Percentiles rank a stretch among this genome's conserved stretches.
These are phyloP conservation scores for Symbiodinium natans DNA, from an alignment of 73 alveolate species.

Conservation along the genomic window DNA sequence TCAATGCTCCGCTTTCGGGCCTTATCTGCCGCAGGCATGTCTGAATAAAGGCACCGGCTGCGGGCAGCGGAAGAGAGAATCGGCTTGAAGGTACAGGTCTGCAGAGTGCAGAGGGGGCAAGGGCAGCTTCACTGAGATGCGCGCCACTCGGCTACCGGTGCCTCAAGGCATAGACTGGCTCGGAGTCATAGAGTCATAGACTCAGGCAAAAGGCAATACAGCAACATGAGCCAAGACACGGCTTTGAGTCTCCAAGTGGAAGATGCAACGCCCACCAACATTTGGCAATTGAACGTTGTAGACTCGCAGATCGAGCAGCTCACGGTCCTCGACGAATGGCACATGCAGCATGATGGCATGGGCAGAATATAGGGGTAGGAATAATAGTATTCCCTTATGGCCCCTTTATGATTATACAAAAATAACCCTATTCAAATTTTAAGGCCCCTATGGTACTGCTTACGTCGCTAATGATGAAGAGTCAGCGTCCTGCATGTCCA, in stretches of 20 bases:
- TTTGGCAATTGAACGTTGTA: neutral
- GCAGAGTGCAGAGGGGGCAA: no score
- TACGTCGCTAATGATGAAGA: no score
- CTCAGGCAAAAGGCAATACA: neutral
- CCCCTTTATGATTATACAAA: no score
- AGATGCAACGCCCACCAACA: neutral
- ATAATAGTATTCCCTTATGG: no score
- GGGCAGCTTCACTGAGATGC: neutral
- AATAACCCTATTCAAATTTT: no score
- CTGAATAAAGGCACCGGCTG: no score
- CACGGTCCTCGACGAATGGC: neutral
- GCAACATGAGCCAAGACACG: neutral
- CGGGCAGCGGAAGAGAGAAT: no score
- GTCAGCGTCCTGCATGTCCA: neutral
- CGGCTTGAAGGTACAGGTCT: no score
- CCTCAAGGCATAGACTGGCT: neutral
- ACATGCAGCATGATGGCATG: no score
- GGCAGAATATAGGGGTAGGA: no score
- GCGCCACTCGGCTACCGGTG: neutral
- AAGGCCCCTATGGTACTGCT: no score
- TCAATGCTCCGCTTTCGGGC: neutral
- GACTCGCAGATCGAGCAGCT: neutral
- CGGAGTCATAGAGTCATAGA: neutral
- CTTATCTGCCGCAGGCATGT: no score
- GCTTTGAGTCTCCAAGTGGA: neutral